phyloP scores from a whole-genome alignment of 2,329 filamentous ascomycete genomes.

The Penicillium sp. region DNA sequence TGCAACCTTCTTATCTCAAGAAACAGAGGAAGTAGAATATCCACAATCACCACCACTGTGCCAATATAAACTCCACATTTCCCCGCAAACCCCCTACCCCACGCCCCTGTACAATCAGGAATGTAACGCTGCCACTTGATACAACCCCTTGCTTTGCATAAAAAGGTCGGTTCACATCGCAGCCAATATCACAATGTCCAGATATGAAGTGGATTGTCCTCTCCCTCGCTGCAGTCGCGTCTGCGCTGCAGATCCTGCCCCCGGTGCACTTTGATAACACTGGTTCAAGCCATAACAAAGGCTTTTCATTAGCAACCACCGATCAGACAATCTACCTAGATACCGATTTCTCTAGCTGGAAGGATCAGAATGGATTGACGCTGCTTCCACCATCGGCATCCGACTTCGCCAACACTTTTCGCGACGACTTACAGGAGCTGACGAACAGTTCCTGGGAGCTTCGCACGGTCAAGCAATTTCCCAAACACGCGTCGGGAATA shows the following conservation, averaged over 20 bases:
- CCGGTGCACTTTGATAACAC: conserved; percentile 34
- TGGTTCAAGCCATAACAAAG: conserved; percentile 25
- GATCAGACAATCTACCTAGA: conserved; percentile 41
- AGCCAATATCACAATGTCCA: neutral
- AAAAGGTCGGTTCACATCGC: neutral
- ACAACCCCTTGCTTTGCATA: conserved; percentile 1
- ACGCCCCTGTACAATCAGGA: conserved; percentile 3
- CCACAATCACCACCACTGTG: too few relatives aligned
- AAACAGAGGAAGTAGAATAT: too few relatives aligned
- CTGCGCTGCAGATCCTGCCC: conserved; percentile 43
- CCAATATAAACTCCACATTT: neutral
- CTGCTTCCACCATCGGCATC: conserved; percentile 53
- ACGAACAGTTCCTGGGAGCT: conserved; percentile 47
- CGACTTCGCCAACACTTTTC: conserved; percentile 53
- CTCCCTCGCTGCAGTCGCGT: conserved; percentile 17
- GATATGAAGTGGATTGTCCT: conserved; percentile 16
- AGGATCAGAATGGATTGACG: conserved; percentile 50
- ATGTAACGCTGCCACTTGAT: conserved; percentile 19
- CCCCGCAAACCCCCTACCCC: neutral
- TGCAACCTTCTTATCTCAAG: too few relatives aligned
- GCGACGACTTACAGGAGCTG: conserved; percentile 45
- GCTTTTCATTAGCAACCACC: conserved; percentile 16
- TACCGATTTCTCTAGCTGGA: conserved; percentile 37
- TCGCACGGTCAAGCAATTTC: conserved; percentile 37
- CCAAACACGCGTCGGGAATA: conserved; percentile 42